Evolutionary conservation across 345 rosid species (phyloP).

Genomic region (Pelargonium nanum): DNA sequence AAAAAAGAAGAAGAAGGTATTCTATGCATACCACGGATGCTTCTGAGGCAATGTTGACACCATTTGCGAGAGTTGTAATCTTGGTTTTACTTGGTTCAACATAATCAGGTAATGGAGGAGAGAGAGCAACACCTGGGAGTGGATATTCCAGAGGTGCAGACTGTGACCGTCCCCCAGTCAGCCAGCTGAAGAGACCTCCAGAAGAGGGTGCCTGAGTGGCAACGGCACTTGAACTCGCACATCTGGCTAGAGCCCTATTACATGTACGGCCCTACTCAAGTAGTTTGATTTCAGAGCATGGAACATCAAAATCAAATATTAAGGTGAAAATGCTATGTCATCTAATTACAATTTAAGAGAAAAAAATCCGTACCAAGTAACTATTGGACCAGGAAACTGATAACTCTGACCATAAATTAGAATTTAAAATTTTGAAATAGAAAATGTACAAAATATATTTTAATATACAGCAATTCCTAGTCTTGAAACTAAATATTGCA

Average conservation of each 20-base stretch:
- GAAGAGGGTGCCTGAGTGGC: conserved; percentile 36
- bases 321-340: neutral
- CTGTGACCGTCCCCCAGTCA: conserved; percentile 42
- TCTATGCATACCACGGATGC: conserved; percentile 35
- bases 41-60: conserved; percentile 45
- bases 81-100: conserved; percentile 48
- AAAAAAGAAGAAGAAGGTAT: conserved; percentile 12
- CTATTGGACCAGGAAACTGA: neutral
- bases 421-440: no score
- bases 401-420: no score
- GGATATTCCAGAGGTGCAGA: conserved; percentile 32
- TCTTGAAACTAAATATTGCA: neutral
- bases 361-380: neutral
- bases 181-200: conserved; percentile 54
- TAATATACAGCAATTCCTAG: neutral
- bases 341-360: neutral
- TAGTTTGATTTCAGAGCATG: neutral
- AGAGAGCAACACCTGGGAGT: conserved; percentile 49
- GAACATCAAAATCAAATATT: no score
- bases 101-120: conserved; percentile 59
- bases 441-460: neutral
- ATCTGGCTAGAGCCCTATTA: conserved; percentile 21
- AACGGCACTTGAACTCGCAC: conserved; percentile 50
- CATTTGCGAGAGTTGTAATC: conserved; percentile 59
- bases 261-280: conserved; percentile 20